A percentile compares a stretch with the other conserved stretches of the same genome.
Conservation (phyloP, 129 eudicot genomes). For the Tagetes erecta region DNA sequence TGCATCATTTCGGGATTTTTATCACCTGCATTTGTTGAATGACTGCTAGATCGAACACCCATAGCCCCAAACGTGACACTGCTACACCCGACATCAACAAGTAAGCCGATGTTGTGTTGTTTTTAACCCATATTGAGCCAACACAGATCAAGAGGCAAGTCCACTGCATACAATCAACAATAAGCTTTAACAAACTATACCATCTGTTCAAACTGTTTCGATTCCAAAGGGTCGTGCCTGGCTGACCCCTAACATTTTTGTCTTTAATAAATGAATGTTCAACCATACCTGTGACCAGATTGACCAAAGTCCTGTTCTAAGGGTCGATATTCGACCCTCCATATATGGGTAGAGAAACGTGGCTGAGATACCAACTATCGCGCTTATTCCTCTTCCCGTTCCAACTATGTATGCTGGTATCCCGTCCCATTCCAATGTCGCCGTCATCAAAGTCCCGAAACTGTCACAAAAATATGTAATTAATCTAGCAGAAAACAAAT, state of each 20-base stretch:
- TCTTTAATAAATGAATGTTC: neutral
- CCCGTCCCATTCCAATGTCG: conserved; percentile 88
- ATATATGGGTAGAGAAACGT: conserved; percentile 75
- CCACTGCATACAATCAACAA: conserved; percentile 54
- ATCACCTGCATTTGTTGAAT: conserved; percentile 96
- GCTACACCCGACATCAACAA: conserved; percentile 86
- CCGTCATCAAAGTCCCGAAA: conserved; percentile 95
- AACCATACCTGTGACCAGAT: conserved; percentile 91
- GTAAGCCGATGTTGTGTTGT: conserved; percentile 52
- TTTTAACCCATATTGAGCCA: conserved; percentile 67
- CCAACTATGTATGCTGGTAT: conserved; percentile 85
- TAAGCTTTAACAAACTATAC: neutral
- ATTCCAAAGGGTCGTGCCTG: neutral
- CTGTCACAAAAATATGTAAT: conserved; percentile 30
- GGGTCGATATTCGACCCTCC: conserved; percentile 68
- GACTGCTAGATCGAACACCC: conserved; percentile 90
- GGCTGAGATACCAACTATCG: conserved; percentile 79
- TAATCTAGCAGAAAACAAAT: neutral
- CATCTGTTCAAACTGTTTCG: neutral
- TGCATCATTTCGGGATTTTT: neutral
- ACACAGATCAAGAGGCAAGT: conserved; percentile 72
- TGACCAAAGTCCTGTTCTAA: conserved; percentile 92
- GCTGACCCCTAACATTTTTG: neutral
- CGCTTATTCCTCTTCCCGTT: conserved; percentile 78
- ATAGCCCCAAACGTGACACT: conserved; percentile 80